Base-by-base conservation (phyloP, 805 yeast genomes). In the Hanseniaspora valbyensis region DNA sequence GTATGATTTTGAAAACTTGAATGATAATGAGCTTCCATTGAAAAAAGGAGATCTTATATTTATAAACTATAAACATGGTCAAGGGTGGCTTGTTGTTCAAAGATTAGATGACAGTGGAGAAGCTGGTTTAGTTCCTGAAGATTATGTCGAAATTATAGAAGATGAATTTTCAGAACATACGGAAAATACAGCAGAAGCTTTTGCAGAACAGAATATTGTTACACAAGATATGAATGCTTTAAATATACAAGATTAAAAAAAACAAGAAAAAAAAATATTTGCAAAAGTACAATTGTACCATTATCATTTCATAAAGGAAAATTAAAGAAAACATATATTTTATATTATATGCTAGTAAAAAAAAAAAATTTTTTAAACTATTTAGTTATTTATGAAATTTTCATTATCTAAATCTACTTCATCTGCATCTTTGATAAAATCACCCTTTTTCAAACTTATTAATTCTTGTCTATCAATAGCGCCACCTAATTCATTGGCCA, bases 51-150 rank as follows among this genome's bases (percentile, higher is more conserved):
- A 92, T 65, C 64, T 77, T 13, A 77, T 92, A 2, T 81, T 88
- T 76, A 83, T 92, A 28, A 78, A 82, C 53, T 90, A 89, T 64
- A 77, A 94, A 52, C 95, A 90, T 63, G 97, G 97, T 24, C 96
- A 90, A 63, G 99, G 99, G 7, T 92, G 98, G 99, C 73, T 92
- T 2, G 96, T 92, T 46, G 97, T 96, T 0, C 80, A 77, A 57
- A 60, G 60, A 54, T 89, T 57, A 21, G 57, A 54, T 19, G 42
- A 40, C 12, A 56, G 62, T 18, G 58, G 63, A 1, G 58, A 58
- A 55, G 84, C 94, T 12, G 98, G 98, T 1, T 74, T 92, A 46
- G 95, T 92, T 5, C 98, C 98, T 1, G 95, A 89, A 59, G 96
- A 85, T 59, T 92, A 89, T 59, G 96, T 92, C 28, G 82, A 84